Evolutionary conservation across 495 filamentous ascomycete species (phyloP).

Genomic region (Usnea hakonensis): DNA sequence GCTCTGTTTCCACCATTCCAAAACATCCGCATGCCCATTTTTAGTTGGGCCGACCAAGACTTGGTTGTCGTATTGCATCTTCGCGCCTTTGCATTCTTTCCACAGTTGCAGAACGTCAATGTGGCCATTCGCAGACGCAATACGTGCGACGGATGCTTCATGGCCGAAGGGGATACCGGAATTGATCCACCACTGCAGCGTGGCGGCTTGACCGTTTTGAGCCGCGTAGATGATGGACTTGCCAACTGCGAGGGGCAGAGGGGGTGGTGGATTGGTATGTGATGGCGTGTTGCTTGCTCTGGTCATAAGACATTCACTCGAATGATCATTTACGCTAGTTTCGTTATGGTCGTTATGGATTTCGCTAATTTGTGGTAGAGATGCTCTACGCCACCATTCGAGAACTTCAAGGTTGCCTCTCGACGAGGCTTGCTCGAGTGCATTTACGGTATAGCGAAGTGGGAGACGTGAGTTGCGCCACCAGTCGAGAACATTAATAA

Average conservation of each 20-base stretch:
- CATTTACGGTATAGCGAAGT: slow-evolving; percentile 74
- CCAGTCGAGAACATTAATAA: slow-evolving; percentile 81
- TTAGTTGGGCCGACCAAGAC: slow-evolving; percentile 83
- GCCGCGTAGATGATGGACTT: slow-evolving; percentile 73
- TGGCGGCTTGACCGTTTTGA: slow-evolving; percentile 62
- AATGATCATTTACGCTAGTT: neutral
- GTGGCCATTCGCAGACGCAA: slow-evolving; percentile 79
- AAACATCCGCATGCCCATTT: slow-evolving; percentile 71
- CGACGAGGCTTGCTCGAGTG: slow-evolving; percentile 75
- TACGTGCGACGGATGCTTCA: slow-evolving; percentile 68
- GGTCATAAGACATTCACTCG: neutral
- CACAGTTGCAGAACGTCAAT: slow-evolving; percentile 77
- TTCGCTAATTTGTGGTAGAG: slow-evolving; percentile 36
- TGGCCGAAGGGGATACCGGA: slow-evolving; percentile 67
- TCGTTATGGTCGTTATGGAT: neutral
- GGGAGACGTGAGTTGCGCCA: slow-evolving; percentile 76
- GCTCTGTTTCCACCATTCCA: slow-evolving; percentile 86
- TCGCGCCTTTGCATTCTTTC: slow-evolving; percentile 68
- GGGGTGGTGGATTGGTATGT: slow-evolving; percentile 22
- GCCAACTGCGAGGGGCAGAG: slow-evolving; percentile 62
- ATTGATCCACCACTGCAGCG: slow-evolving; percentile 75
- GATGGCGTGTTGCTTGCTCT: slow-evolving; percentile 1
- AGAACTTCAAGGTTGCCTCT: slow-evolving; percentile 77
- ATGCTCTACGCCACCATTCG: slow-evolving; percentile 73
- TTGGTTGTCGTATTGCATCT: slow-evolving; percentile 82